These are phyloP conservation scores for Hirsutella rhossiliensis DNA, from an alignment of 2,329 filamentous ascomycete species.

Conservation along the genomic window DNA sequence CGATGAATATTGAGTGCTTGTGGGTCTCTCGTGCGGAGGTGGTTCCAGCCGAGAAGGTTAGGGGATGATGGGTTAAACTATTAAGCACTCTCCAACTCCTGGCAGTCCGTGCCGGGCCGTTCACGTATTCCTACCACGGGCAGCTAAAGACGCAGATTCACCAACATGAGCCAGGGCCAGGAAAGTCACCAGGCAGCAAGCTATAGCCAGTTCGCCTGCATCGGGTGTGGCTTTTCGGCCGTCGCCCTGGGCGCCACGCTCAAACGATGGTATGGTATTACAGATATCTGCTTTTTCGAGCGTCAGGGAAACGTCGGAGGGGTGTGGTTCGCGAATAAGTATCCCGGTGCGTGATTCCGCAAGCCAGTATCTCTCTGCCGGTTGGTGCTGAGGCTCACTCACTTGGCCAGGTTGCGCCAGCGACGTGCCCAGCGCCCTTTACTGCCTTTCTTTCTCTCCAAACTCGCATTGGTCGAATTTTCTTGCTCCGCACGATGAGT, in stretches of 20 bases:
- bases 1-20: too few relatives aligned
- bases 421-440: conserved; percentile 46
- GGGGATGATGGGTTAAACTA: too few relatives aligned
- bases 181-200: too few relatives aligned
- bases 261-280: conserved; percentile 42
- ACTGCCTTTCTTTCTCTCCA: conserved; percentile 48
- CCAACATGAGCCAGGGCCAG: too few relatives aligned
- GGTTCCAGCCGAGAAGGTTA: too few relatives aligned
- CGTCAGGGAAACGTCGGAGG: conserved; percentile 44
- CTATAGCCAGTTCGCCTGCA: conserved; percentile 29
- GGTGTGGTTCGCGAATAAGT: conserved; percentile 52
- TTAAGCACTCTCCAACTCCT: too few relatives aligned
- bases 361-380: too few relatives aligned
- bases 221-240: conserved; percentile 50
- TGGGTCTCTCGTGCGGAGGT: too few relatives aligned
- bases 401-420: conserved; percentile 27
- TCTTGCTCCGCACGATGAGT: conserved; percentile 42
- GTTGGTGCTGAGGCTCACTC: not conserved
- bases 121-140: too few relatives aligned
- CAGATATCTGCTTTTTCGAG: conserved; percentile 50
- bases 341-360: conserved; percentile 31
- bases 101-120: too few relatives aligned
- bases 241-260: conserved; percentile 49
- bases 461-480: conserved; percentile 49
- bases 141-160: too few relatives aligned